Conservation (phyloP, 225 moss, liverwort and hornwort species). For the Polytrichum commune region DNA sequence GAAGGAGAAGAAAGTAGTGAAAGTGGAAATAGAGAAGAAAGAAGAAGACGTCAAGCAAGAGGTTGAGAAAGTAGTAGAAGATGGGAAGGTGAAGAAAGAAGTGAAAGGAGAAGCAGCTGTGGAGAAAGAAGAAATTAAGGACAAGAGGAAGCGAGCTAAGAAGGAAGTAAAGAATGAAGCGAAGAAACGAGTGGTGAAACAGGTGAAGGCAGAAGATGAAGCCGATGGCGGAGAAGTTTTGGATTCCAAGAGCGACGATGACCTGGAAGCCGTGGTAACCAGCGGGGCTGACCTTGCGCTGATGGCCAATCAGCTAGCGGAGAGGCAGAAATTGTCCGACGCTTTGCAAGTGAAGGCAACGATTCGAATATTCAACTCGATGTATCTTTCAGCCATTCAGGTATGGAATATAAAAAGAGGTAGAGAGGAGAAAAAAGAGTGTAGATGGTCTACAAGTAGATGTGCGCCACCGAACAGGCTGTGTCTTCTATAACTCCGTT, state of each 20-base stretch:
- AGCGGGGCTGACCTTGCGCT: slow-evolving; percentile 25
- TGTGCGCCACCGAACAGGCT: too few species aligned
- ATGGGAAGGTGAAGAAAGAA: slow-evolving; percentile 13
- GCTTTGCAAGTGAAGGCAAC: slow-evolving; percentile 51
- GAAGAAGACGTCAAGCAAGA: slow-evolving; percentile 11
- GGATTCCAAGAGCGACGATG: background rate
- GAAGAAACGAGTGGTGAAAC: background rate
- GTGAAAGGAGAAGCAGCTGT: background rate
- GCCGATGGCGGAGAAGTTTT: background rate
- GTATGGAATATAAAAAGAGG: slow-evolving; percentile 9
- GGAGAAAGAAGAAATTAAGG: slow-evolving; percentile 15
- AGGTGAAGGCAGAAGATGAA: background rate
- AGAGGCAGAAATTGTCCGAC: slow-evolving; percentile 29
- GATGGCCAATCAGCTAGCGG: slow-evolving; percentile 36
- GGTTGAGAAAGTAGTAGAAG: slow-evolving; percentile 14
- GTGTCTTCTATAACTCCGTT: too few species aligned
- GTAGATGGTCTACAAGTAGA: background rate
- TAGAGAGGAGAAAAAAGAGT: background rate
- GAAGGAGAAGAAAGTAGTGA: slow-evolving; percentile 22
- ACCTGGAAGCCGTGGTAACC: background rate
- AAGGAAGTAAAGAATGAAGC: background rate
- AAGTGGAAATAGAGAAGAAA: slow-evolving; percentile 20
- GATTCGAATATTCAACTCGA: slow-evolving; percentile 53
- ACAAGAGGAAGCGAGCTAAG: background rate
- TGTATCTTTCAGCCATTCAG: slow-evolving; percentile 56